A percentile compares a stretch with the other conserved stretches of the same genome.
These are phyloP conservation scores for Zalaria sp. DNA, from an alignment of 2,329 filamentous ascomycete genomes.

Conservation along the genomic window DNA sequence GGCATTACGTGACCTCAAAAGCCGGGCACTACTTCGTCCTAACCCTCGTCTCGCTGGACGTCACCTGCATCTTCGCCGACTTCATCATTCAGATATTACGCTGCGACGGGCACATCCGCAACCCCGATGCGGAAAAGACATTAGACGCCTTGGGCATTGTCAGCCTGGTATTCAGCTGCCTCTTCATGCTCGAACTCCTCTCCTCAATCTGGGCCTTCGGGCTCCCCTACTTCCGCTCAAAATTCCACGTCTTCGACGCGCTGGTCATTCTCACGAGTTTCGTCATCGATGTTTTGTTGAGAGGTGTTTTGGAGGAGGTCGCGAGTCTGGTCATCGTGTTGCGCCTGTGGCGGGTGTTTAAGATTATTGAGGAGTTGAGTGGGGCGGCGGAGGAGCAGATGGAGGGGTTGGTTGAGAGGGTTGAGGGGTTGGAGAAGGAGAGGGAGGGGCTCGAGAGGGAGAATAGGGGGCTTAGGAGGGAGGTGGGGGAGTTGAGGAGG, in stretches of 20 bases:
- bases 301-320: constrained; percentile 47
- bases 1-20: constrained; percentile 29
- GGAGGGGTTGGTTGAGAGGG: constrained; percentile 39
- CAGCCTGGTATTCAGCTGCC: constrained; percentile 47
- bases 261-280: constrained; percentile 48
- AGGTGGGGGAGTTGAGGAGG: no score
- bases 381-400: constrained; percentile 49
- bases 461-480: no score
- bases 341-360: constrained; percentile 54
- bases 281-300: constrained; percentile 45
- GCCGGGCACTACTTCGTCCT: constrained; percentile 36
- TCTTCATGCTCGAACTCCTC: no score
- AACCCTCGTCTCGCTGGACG: constrained; percentile 34
- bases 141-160: constrained; percentile 33
- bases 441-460: constrained; percentile 12
- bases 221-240: constrained; percentile 22
- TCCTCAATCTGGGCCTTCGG: constrained; percentile 56
- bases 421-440: constrained; percentile 38
- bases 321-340: constrained; percentile 53
- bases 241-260: constrained; percentile 52
- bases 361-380: constrained; percentile 55
- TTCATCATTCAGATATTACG: constrained; percentile 36
- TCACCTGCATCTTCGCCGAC: constrained; percentile 38
- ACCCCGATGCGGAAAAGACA: constrained; percentile 15
- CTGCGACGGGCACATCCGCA: constrained; percentile 26